Percentiles rank a stretch among this genome's conserved stretches.
phyloP scores from a whole-genome alignment of 2,329 filamentous ascomycete species.

The Pseudocercospora crystallina region DNA sequence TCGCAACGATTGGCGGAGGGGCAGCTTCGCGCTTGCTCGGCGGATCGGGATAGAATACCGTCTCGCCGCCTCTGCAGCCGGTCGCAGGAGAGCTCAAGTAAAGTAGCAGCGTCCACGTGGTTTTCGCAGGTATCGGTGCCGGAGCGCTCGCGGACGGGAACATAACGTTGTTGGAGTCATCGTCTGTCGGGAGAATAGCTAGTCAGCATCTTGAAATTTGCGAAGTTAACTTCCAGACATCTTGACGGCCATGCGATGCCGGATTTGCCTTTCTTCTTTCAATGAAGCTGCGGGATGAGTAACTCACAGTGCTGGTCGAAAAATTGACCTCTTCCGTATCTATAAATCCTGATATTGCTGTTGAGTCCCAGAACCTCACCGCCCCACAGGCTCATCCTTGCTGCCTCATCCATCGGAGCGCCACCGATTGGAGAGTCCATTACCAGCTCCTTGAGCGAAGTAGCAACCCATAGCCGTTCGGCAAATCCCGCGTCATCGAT shows the following conservation, averaged over 20 bases:
- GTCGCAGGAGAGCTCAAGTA: constrained; percentile 77
- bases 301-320: constrained; percentile 87
- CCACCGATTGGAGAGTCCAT: constrained; percentile 38
- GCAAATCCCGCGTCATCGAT: constrained; percentile 75
- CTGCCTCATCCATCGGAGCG: constrained; percentile 28
- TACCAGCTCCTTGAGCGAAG: constrained; percentile 66
- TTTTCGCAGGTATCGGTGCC: constrained; percentile 58
- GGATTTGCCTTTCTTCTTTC: not conserved
- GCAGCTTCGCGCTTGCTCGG: constrained; percentile 41
- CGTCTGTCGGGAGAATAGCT: constrained; percentile 56
- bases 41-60: constrained; percentile 79
- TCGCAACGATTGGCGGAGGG: constrained; percentile 63
- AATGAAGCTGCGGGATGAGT: not conserved
- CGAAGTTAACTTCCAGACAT: too few species aligned
- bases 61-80: constrained; percentile 81
- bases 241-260: not conserved
- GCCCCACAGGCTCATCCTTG: constrained; percentile 61
- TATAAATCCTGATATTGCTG: constrained; percentile 84
- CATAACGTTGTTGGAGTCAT: constrained; percentile 75
- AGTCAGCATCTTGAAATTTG: not conserved
- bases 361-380: constrained; percentile 81
- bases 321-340: constrained; percentile 82
- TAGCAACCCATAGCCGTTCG: constrained; percentile 71
- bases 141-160: constrained; percentile 49
- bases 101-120: constrained; percentile 87